Percentiles rank a stretch among this genome's conserved stretches.
These are phyloP conservation scores for Rheum nobile DNA, from an alignment of 148 eudicot species.

Conservation along the genomic window DNA sequence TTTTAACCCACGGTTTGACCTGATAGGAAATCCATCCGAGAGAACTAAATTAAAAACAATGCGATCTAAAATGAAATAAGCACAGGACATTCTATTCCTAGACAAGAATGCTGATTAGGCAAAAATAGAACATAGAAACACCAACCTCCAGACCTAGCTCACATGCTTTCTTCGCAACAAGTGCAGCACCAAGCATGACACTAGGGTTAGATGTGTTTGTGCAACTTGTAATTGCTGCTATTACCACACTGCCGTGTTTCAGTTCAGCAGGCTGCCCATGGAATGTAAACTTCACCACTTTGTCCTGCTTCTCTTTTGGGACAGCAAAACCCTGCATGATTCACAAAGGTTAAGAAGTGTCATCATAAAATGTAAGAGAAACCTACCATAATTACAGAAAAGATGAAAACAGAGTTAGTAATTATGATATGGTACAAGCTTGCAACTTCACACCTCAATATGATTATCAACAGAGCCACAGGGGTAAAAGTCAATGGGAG, in stretches of 20 bases:
- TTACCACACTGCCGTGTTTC: slow-evolving; percentile 89
- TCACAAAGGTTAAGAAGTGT: background rate
- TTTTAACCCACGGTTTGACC: slow-evolving; percentile 96
- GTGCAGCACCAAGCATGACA: slow-evolving; percentile 98
- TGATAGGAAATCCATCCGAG: slow-evolving; percentile 33
- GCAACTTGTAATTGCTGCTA: slow-evolving; percentile 96
- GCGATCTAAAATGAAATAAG: background rate
- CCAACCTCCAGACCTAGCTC: slow-evolving; percentile 87
- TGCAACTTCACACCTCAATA: background rate
- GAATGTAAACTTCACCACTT: slow-evolving; percentile 67
- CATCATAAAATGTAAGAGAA: background rate
- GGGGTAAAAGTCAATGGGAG: background rate
- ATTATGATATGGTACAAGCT: background rate
- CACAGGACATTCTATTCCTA: background rate
- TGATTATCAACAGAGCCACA: background rate
- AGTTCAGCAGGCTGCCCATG: slow-evolving; percentile 85
- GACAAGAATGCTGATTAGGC: background rate
- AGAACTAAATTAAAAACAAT: background rate
- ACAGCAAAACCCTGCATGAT: slow-evolving; percentile 67
- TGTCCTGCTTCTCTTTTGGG: slow-evolving; percentile 70
- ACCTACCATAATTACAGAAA: background rate
- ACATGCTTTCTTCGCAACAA: slow-evolving; percentile 94
- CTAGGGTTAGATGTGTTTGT: slow-evolving; percentile 97
- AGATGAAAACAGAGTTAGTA: background rate
- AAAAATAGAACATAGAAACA: slow-evolving; percentile 1